Conservation (phyloP, 176 grass and related monocot species). For the Themeda triandra region DNA sequence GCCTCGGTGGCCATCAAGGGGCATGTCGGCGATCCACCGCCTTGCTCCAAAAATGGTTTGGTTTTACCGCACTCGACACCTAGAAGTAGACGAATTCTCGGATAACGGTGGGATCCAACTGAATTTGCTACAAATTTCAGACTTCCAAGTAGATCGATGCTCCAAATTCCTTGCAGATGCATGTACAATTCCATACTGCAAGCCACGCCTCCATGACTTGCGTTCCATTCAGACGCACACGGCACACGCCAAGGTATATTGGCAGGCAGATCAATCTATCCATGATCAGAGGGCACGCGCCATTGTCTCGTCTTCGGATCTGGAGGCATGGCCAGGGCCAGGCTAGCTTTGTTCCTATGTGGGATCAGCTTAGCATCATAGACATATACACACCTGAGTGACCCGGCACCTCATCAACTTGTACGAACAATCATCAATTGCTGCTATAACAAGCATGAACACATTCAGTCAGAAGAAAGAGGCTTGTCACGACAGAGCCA, state of each 20-base stretch:
- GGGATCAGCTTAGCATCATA: background rate
- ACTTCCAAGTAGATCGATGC: too few species aligned
- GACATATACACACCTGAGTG: background rate
- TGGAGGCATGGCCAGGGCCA: background rate
- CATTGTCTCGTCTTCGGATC: background rate
- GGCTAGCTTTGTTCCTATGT: background rate
- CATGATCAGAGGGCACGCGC: background rate
- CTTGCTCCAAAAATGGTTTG: background rate
- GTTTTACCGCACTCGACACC: background rate
- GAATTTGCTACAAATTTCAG: too few species aligned
- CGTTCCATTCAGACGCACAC: background rate
- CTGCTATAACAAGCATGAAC: background rate
- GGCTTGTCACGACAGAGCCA: background rate
- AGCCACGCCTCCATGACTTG: too few species aligned
- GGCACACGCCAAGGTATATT: background rate
- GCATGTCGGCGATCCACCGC: slow-evolving; percentile 24
- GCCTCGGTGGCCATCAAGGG: slow-evolving; percentile 34
- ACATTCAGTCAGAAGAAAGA: background rate
- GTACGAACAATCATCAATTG: background rate
- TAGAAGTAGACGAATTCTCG: too few species aligned
- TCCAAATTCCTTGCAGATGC: too few species aligned
- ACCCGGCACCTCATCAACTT: background rate
- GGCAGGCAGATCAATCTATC: background rate
- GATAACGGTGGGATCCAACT: too few species aligned
- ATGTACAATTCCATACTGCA: too few species aligned